Conservation (phyloP, 176 grass and related monocot species). For the Puccinellia tenuiflora region DNA sequence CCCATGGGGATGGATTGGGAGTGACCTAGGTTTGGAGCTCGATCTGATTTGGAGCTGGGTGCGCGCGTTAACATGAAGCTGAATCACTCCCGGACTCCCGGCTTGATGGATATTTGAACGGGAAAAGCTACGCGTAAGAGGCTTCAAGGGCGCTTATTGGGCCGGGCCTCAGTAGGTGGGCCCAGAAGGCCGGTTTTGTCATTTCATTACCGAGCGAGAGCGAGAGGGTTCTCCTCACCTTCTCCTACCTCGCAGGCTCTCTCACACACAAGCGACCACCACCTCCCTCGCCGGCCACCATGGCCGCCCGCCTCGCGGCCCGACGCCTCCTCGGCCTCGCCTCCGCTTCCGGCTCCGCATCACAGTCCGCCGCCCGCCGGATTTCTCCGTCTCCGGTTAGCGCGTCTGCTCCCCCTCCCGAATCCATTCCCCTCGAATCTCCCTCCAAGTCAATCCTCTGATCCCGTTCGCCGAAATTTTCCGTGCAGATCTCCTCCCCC, state of each 20-base stretch:
- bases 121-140: too few species aligned
- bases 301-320: constrained; percentile 55
- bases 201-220: neutral
- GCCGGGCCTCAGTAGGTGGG: neutral
- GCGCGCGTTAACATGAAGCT: too few species aligned
- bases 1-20: neutral
- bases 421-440: neutral
- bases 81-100: too few species aligned
- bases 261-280: constrained; percentile 21
- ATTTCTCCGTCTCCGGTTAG: constrained; percentile 26
- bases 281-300: constrained; percentile 28
- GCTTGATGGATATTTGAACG: too few species aligned
- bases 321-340: constrained; percentile 52
- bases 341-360: neutral
- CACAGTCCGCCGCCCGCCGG: constrained; percentile 3
- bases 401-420: neutral
- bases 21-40: too few species aligned
- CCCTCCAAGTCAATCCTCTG: neutral
- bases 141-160: neutral
- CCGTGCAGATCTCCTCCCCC: constrained; percentile 30
- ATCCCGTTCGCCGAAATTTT: neutral
- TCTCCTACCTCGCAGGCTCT: constrained; percentile 27
- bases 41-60: too few species aligned
- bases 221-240: constrained; percentile 2
- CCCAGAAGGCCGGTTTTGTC: neutral